Evolutionary conservation across 2,329 filamentous ascomycete genomes (phyloP).

Genomic region (Daldinia sp.): DNA sequence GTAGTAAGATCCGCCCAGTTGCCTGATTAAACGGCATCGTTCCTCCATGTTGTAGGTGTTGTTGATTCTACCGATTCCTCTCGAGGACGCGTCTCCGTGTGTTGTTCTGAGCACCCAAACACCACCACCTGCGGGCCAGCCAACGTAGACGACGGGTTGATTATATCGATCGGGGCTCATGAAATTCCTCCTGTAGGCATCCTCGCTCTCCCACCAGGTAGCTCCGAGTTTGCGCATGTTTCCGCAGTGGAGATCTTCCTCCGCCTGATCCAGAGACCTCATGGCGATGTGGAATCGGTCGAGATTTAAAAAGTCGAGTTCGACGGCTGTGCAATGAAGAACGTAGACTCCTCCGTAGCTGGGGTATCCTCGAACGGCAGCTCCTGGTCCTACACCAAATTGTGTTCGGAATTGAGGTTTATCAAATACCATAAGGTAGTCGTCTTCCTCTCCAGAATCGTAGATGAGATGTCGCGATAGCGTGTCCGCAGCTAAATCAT

Average conservation of each 20-base stretch:
- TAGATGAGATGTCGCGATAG: constrained; percentile 27
- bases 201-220: constrained; percentile 34
- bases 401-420: constrained; percentile 29
- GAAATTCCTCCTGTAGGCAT: constrained; percentile 20
- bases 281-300: constrained; percentile 36
- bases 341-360: constrained; percentile 31
- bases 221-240: constrained; percentile 35
- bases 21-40: constrained; percentile 25
- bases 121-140: constrained; percentile 29
- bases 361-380: constrained; percentile 31
- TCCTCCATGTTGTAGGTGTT: constrained; percentile 32
- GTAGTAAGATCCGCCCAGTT: constrained; percentile 28
- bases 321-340: constrained; percentile 30
- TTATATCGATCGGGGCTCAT: constrained; percentile 21
- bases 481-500: constrained; percentile 6
- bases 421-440: constrained; percentile 28
- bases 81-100: constrained; percentile 23
- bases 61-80: constrained; percentile 31
- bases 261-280: constrained; percentile 24
- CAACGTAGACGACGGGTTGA: constrained; percentile 26
- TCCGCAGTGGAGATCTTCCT: constrained; percentile 25
- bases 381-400: constrained; percentile 31
- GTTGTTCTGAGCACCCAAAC: constrained; percentile 31
- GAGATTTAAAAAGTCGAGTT: constrained; percentile 31
- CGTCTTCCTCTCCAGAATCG: constrained; percentile 28